phyloP scores from a whole-genome alignment of 306 rosid species.

The Vigna angularis region DNA sequence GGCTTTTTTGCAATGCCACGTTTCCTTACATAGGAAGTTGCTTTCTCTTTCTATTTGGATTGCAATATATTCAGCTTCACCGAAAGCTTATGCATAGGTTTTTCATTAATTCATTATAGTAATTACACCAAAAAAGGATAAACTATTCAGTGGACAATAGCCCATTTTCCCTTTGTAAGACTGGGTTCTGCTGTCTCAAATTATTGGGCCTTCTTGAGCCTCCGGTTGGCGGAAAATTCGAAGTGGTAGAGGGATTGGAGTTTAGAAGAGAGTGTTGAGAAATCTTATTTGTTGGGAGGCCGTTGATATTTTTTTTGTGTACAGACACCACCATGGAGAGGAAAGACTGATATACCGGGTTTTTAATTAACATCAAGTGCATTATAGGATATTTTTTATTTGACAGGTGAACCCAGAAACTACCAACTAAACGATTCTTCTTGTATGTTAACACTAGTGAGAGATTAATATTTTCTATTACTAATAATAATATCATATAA shows the following conservation, averaged over 20 bases:
- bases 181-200: not conserved
- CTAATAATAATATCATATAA: not conserved
- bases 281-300: not conserved
- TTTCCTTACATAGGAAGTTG: not conserved
- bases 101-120: not conserved
- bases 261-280: too few relatives aligned
- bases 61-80: not conserved
- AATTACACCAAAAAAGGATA: not conserved
- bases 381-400: not conserved
- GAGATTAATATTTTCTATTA: not conserved
- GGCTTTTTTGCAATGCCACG: slow-evolving; percentile 1
- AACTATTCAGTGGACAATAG: not conserved
- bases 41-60: not conserved
- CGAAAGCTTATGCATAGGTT: not conserved
- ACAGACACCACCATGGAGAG: not conserved
- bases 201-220: not conserved
- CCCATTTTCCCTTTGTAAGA: not conserved
- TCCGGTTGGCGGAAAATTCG: not conserved
- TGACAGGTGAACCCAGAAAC: not conserved
- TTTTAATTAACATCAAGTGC: not conserved
- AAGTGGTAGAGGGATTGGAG: not conserved
- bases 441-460: not conserved
- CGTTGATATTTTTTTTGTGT: too few relatives aligned
- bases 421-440: not conserved
- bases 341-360: not conserved